phyloP scores from a whole-genome alignment of 2,329 filamentous ascomycete genomes.

The Verticillium klebahnii region DNA sequence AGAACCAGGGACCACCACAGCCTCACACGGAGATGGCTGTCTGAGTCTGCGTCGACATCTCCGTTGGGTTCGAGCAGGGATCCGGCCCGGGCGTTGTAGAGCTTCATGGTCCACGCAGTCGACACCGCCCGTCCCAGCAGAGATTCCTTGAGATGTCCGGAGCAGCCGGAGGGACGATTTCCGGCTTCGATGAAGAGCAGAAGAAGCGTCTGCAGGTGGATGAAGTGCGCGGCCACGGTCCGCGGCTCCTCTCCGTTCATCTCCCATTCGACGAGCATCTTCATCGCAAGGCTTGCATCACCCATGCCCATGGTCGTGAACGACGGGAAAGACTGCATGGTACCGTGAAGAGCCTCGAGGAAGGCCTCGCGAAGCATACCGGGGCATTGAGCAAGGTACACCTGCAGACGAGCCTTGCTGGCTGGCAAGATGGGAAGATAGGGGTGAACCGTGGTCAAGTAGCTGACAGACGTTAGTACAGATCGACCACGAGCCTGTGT shows the following conservation, averaged over 20 bases:
- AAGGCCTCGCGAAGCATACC: slow-evolving; percentile 58
- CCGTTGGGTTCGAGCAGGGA: slow-evolving; percentile 26
- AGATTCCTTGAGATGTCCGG: slow-evolving; percentile 44
- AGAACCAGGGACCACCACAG: slow-evolving; percentile 70
- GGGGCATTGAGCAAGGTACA: slow-evolving; percentile 52
- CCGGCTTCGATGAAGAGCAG: slow-evolving; percentile 64
- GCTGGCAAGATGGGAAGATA: slow-evolving; percentile 62
- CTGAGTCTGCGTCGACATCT: slow-evolving; percentile 51
- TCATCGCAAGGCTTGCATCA: slow-evolving; percentile 39
- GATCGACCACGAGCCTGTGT: neutral
- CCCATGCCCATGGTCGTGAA: slow-evolving; percentile 30
- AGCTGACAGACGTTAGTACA: slow-evolving; percentile 36
- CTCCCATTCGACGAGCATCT: slow-evolving; percentile 49
- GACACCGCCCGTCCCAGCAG: slow-evolving; percentile 63
- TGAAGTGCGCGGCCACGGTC: slow-evolving; percentile 38
- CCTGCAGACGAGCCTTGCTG: slow-evolving; percentile 50
- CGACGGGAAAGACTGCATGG: slow-evolving; percentile 47
- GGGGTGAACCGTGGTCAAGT: slow-evolving; percentile 60
- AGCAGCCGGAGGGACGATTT: slow-evolving; percentile 39
- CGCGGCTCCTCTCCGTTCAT: slow-evolving; percentile 29
- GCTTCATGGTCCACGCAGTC: slow-evolving; percentile 59
- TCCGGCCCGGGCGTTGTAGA: slow-evolving; percentile 43
- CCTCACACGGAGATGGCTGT: slow-evolving; percentile 57
- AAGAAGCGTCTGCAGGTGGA: slow-evolving; percentile 63
- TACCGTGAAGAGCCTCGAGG: slow-evolving; percentile 54